These are phyloP conservation scores for Heimioporus sp. DNA, from an alignment of 768 basidiomycete species.

Conservation along the genomic window DNA sequence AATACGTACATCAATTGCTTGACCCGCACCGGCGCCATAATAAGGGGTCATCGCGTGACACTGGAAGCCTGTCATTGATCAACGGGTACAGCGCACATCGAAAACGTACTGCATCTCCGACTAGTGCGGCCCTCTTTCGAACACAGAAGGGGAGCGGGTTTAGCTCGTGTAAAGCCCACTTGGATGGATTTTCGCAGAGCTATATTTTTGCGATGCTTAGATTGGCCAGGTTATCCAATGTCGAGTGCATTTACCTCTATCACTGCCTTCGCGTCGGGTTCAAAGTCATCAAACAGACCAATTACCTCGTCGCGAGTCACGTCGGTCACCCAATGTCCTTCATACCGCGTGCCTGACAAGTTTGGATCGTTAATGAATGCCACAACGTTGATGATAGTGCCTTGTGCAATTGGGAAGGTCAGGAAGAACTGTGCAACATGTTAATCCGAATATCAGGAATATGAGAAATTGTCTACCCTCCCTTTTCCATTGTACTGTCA, in stretches of 20 bases:
- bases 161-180: conserved; percentile 46
- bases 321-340: conserved; percentile 33
- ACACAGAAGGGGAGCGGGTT: conserved; percentile 40
- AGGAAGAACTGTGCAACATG: conserved; percentile 34
- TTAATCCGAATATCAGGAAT: background rate
- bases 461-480: background rate
- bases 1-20: conserved; percentile 24
- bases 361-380: conserved; percentile 29
- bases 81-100: background rate
- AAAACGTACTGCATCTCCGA: conserved; percentile 47
- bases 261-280: conserved; percentile 33
- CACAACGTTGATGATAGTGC: conserved; percentile 35
- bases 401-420: conserved; percentile 38
- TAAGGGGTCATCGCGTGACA: conserved; percentile 27
- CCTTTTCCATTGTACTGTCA: conserved; percentile 13
- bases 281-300: conserved; percentile 32
- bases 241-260: conserved; percentile 21
- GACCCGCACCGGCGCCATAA: conserved; percentile 24
- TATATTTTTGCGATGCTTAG: conserved; percentile 6
- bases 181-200: conserved; percentile 36
- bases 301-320: conserved; percentile 32
- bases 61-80: conserved; percentile 1
- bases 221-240: too few species aligned
- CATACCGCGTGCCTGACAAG: conserved; percentile 29
- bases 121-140: conserved; percentile 39